Percentiles rank a stretch among this genome's conserved stretches.
phyloP scores from a whole-genome alignment of 805 yeast genomes.

The Spathaspora passalidarum region DNA sequence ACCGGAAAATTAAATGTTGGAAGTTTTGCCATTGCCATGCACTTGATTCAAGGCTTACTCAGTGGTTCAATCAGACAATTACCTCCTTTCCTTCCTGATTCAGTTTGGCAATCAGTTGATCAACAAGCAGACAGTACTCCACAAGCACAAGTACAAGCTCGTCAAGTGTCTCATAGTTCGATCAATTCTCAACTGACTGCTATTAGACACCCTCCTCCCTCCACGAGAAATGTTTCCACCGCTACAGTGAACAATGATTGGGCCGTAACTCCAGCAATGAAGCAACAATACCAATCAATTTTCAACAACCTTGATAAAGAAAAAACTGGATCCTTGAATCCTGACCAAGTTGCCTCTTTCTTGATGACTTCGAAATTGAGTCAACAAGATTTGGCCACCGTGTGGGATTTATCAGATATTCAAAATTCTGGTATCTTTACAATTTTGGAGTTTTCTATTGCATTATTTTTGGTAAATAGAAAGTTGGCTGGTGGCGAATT shows the following conservation, averaged over 20 bases:
- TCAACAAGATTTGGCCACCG: constrained; percentile 79
- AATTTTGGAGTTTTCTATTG: constrained; percentile 82
- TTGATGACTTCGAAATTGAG: constrained; percentile 82
- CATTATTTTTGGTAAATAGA: constrained; percentile 89
- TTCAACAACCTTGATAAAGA: constrained; percentile 75
- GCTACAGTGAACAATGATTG: constrained; percentile 46
- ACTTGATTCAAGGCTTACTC: constrained; percentile 78
- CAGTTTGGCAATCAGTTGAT: constrained; percentile 36
- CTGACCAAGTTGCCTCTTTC: constrained; percentile 83
- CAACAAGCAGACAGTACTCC: constrained; percentile 3
- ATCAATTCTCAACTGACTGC: constrained; percentile 34
- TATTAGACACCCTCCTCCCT: constrained; percentile 22
- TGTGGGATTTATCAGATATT: constrained; percentile 94
- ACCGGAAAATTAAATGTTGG: constrained; percentile 69
- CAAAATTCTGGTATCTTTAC: constrained; percentile 82
- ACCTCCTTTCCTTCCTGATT: constrained; percentile 41
- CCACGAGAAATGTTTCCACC: constrained; percentile 11
- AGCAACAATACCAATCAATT: constrained; percentile 72
- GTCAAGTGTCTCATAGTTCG: constrained; percentile 31
- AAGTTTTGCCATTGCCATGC: constrained; percentile 93
- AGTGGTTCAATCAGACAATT: constrained; percentile 61
- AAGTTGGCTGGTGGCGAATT: constrained; percentile 72
- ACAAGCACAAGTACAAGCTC: constrained; percentile 10
- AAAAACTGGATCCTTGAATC: constrained; percentile 59
- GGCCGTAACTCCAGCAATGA: constrained; percentile 66